These are phyloP conservation scores for Trichoderma virens DNA, from an alignment of 495 filamentous ascomycete genomes.

Conservation along the genomic window DNA sequence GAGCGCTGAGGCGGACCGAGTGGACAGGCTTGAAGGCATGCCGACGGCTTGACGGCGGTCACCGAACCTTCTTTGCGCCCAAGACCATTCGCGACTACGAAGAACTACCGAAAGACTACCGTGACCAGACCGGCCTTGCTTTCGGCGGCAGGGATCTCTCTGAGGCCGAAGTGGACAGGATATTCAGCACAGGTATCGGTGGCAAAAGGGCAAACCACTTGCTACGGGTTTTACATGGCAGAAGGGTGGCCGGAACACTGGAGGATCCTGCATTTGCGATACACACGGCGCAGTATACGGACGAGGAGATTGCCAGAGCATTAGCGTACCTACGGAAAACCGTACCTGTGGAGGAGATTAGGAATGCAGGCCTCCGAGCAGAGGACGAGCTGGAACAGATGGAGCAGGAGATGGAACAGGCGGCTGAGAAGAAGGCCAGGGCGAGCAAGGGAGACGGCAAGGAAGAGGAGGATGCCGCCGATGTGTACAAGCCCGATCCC, in stretches of 20 bases:
- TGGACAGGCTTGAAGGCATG: not conserved
- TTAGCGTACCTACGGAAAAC: slow-evolving; percentile 61
- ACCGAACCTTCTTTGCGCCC: slow-evolving; percentile 23
- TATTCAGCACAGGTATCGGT: slow-evolving; percentile 53
- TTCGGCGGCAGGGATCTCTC: slow-evolving; percentile 41
- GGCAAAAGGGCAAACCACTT: slow-evolving; percentile 53
- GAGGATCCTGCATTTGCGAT: slow-evolving; percentile 39
- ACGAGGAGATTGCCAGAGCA: slow-evolving; percentile 34
- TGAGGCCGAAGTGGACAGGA: slow-evolving; percentile 44
- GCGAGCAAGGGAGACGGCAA: slow-evolving; percentile 35
- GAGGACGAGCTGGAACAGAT: slow-evolving; percentile 52
- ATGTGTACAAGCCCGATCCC: slow-evolving; percentile 21
- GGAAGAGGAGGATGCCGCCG: slow-evolving; percentile 21
- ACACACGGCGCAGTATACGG: slow-evolving; percentile 26
- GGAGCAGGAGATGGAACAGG: slow-evolving; percentile 39
- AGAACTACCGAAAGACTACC: slow-evolving; percentile 39
- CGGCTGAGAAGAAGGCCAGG: slow-evolving; percentile 17
- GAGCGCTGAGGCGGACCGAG: not conserved
- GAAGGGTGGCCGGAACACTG: slow-evolving; percentile 67
- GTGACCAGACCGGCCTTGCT: slow-evolving; percentile 37
- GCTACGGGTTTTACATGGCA: slow-evolving; percentile 61
- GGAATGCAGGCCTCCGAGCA: slow-evolving; percentile 45
- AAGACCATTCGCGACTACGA: slow-evolving; percentile 32
- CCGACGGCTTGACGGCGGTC: slow-evolving; percentile 11
- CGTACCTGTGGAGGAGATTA: slow-evolving; percentile 68